A percentile compares a stretch with the other conserved stretches of the same genome.
phyloP scores from a whole-genome alignment of 1,139 yeast species.

The Candida mesenterica region DNA sequence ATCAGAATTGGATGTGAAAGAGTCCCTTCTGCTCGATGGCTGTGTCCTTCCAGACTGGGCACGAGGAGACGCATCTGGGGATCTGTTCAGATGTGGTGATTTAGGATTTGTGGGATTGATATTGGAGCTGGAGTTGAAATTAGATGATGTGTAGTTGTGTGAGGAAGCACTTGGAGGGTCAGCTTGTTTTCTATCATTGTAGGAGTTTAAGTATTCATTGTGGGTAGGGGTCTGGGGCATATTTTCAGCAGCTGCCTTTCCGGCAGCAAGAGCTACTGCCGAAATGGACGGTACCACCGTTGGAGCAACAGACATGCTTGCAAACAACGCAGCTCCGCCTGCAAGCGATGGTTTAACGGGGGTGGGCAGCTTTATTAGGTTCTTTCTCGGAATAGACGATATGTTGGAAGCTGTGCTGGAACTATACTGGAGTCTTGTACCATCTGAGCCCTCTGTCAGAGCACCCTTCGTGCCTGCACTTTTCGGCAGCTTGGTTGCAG shows the following conservation, averaged over 20 bases:
- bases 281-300: constrained; percentile 1
- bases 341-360: constrained; percentile 1
- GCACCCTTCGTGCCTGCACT: not conserved
- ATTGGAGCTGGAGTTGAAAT: not conserved
- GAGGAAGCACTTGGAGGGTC: too few species aligned
- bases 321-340: constrained; percentile 3
- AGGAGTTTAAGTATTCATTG: not conserved
- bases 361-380: not conserved
- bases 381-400: too few species aligned
- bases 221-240: not conserved
- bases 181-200: not conserved
- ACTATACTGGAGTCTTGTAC: too few species aligned
- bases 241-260: constrained; percentile 6
- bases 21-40: not conserved
- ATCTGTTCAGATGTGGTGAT: not conserved
- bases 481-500: not conserved
- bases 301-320: not conserved
- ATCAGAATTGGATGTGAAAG: not conserved
- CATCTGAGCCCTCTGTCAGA: too few species aligned
- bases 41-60: not conserved
- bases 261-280: constrained; percentile 8
- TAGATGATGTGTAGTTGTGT: not conserved
- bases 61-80: not conserved
- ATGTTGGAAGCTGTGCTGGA: too few species aligned
- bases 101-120: not conserved